Base-by-base conservation (phyloP, 2,329 filamentous ascomycete genomes). In the Fusarium odoratissimum region DNA sequence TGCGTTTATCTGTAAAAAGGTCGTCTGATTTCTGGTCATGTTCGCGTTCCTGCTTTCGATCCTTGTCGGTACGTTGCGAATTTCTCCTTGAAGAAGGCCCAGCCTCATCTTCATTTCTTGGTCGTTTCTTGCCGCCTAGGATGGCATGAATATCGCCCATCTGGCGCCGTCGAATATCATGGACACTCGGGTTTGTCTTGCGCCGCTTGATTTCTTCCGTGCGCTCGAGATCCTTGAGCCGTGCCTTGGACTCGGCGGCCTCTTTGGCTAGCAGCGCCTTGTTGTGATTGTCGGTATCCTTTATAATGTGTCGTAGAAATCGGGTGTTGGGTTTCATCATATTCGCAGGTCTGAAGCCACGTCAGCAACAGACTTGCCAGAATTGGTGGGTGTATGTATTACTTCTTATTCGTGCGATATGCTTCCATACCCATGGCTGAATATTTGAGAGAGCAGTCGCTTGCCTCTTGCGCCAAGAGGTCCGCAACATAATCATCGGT, bases 251-350 rank as follows among this genome's bases (percentile, higher is more conserved):
- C 73, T 98, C 95, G 52, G 92, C 90, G 31, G 91, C 91, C 80
- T 98, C 95, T 78, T 92, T 97, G 2, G 93, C 93, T 23, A 94
- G 89, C 35, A 98, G 86, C 2, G 94, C 93, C 30, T 93, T 91
- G 87, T 99, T 99, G 83, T 99, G 95, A 60, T 83, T 92, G 76
- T 97, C 93, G 13, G 94, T 97, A 74, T 96, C 93, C 71, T 92
- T 92, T 69, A 99, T 94, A 63, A 98, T 93, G 77, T 96, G 92
- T 64, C 91, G 91, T 45, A 99, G 84, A 79, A 98, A 98, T 38
- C 93, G 89, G 0, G 93, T 98, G 78, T 99, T 98, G 6, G 95
- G 95, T 80, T 95, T 98, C 2, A 93, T 94, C 71, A 91, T 89
- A 74, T 89, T 88, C 49, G 88, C 83, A 64, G 91, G 89, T 77